Evolutionary conservation across 768 basidiomycete species (phyloP).

Genomic region (Suillus luteus): DNA sequence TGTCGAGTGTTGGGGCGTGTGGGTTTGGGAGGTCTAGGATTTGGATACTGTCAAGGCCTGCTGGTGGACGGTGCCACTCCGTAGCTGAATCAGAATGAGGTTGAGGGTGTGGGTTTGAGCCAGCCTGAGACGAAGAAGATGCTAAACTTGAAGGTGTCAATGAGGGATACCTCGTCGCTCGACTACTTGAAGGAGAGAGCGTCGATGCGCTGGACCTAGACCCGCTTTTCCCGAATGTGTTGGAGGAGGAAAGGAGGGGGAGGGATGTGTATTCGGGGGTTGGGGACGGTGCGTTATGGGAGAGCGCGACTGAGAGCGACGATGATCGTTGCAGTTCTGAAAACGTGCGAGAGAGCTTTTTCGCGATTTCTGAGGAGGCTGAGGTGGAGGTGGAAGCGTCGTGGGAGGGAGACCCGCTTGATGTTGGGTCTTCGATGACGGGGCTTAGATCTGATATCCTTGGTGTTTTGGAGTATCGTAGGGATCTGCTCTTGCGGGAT

Average conservation of each 20-base stretch:
- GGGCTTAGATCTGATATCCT: slow-evolving; percentile 18
- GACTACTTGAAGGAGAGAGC: slow-evolving; percentile 18
- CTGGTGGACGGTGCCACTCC: slow-evolving; percentile 29
- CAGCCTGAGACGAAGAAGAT: slow-evolving; percentile 14
- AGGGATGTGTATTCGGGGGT: slow-evolving; percentile 21
- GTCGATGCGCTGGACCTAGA: slow-evolving; percentile 24
- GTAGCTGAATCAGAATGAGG: slow-evolving; percentile 14
- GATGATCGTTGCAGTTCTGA: not conserved
- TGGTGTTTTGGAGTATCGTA: slow-evolving; percentile 7
- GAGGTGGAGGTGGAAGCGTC: not conserved
- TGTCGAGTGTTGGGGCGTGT: slow-evolving; percentile 18
- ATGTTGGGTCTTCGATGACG: slow-evolving; percentile 22
- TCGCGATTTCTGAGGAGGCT: not conserved
- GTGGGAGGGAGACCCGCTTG: not conserved
- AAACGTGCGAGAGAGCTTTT: not conserved
- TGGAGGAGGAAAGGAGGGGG: slow-evolving; percentile 28
- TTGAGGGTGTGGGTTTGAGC: slow-evolving; percentile 4
- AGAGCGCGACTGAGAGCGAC: slow-evolving; percentile 1
- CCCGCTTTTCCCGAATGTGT: slow-evolving; percentile 27
- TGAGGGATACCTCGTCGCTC: slow-evolving; percentile 31
- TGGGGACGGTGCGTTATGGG: not conserved
- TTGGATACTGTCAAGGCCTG: slow-evolving; percentile 24
- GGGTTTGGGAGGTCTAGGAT: slow-evolving; percentile 23
- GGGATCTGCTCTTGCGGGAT: slow-evolving; percentile 16
- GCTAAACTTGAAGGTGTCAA: slow-evolving; percentile 23